Percentiles rank a stretch among this genome's conserved stretches.
Conservation (phyloP, 2,329 filamentous ascomycete genomes). For the Meredithiella fracta region DNA sequence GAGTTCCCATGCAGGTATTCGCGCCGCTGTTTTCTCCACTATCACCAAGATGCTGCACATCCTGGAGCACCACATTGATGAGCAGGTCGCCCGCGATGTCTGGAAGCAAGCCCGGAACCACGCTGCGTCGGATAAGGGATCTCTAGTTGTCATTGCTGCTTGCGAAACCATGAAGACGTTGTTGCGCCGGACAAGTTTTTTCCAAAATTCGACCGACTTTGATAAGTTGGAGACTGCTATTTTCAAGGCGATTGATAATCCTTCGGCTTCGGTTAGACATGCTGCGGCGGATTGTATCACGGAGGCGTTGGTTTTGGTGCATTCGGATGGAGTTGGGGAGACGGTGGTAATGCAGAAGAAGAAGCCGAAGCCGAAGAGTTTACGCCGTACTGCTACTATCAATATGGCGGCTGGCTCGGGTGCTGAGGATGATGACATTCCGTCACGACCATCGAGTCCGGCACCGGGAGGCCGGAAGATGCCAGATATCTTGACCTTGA, state of each 20-base stretch:
- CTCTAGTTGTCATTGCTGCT: slow-evolving; percentile 60
- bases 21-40: slow-evolving; percentile 60
- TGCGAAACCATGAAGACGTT: slow-evolving; percentile 66
- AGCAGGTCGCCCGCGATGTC: slow-evolving; percentile 68
- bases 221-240: slow-evolving; percentile 69
- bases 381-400: slow-evolving; percentile 40
- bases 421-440: slow-evolving; percentile 57
- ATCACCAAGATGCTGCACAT: slow-evolving; percentile 62
- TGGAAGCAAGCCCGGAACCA: slow-evolving; percentile 81
- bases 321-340: slow-evolving; percentile 38
- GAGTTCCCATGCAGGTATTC: slow-evolving; percentile 63
- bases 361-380: slow-evolving; percentile 36
- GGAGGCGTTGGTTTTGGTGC: slow-evolving; percentile 64
- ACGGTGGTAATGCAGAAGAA: slow-evolving; percentile 41
- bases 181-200: slow-evolving; percentile 57
- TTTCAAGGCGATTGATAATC: slow-evolving; percentile 75
- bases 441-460: slow-evolving; percentile 54
- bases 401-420: slow-evolving; percentile 24
- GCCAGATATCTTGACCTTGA: slow-evolving; percentile 54
- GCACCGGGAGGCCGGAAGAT: slow-evolving; percentile 34
- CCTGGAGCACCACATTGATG: slow-evolving; percentile 63
- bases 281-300: slow-evolving; percentile 76
- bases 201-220: slow-evolving; percentile 78
- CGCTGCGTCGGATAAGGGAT: slow-evolving; percentile 64
- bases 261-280: slow-evolving; percentile 59